Base-by-base conservation (phyloP, 441 rosid species). In the Euphorbia corollata region DNA sequence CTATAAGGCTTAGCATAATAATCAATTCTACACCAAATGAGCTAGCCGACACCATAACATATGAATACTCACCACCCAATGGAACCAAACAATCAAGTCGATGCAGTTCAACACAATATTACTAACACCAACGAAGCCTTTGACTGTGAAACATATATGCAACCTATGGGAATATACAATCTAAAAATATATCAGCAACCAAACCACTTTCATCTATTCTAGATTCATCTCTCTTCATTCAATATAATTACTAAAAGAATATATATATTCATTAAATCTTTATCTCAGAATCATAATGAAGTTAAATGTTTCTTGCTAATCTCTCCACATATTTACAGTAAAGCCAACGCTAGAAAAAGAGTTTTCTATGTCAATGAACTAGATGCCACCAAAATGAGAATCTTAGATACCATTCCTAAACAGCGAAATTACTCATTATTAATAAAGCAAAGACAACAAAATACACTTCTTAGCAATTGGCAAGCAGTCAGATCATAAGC, bases 201-300 rank as follows among this genome's bases (percentile, higher is more conserved):
- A 51, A 65, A 27, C n/a, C 34, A 38, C 15, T 2, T 20, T 23
- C 61, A 66, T 66, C 61, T 48, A 54, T n/a, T n/a, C n/a, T n/a
- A 0, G 2, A 38, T 56, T 56, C 36, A 5, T 16, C 36, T 23
- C 16, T n/a, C 59, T 5, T 54, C n/a, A 5, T 18, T 68, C 38
- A 50, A 53, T 38, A 12, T 39, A 20, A 22, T 51, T 53, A 24
- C 10, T 5, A 23, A 22, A 61, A 51, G 13, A 43, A 43, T 5
- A 43, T 5, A 43, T 10, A 43, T 19, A 51, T 2, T 15, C 65
- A 19, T 53, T 43, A 61, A 19, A 61, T 61, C 66, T 47, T 68
- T 51, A 41, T 53, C 66, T 27, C 38, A 54, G 0, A 4, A n/a
- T 18, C 18, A 53, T 13, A 0, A 7, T 23, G 18, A 34, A 23